phyloP scores from a whole-genome alignment of 2,329 filamentous ascomycete species.

The Fusarium agapanthi region DNA sequence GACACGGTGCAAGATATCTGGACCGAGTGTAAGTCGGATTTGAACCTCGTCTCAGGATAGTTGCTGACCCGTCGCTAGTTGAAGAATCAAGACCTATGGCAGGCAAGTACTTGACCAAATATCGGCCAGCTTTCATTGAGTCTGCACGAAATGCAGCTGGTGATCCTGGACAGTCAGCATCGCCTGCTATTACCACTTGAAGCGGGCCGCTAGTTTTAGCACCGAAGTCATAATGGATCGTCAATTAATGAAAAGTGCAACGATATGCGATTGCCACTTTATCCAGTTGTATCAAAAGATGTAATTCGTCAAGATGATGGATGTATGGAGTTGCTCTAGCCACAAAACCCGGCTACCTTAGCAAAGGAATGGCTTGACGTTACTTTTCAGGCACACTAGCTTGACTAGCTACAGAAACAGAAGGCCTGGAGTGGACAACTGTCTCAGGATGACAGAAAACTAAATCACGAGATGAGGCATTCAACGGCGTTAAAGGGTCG shows the following conservation, averaged over 20 bases:
- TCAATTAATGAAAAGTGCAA: neutral
- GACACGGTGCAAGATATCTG: conserved; percentile 74
- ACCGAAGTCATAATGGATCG: neutral
- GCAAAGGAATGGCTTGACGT: neutral
- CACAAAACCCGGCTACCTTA: neutral
- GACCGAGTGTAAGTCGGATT: conserved; percentile 65
- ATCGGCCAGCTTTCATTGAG: conserved; percentile 62
- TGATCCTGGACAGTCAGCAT: conserved; percentile 31
- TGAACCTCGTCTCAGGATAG: neutral
- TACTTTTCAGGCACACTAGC: neutral
- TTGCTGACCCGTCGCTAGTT: conserved; percentile 50
- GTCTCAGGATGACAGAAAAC: neutral
- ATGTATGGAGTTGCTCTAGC: conserved; percentile 4
- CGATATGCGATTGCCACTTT: neutral
- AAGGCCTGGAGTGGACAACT: neutral
- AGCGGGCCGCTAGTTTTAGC: neutral
- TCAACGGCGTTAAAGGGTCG: conserved; percentile 25
- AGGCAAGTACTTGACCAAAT: conserved; percentile 69
- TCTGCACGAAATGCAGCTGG: conserved; percentile 40
- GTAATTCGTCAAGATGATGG: conserved; percentile 2
- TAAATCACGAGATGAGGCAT: conserved; percentile 17
- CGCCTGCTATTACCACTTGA: conserved; percentile 47
- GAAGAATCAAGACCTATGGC: conserved; percentile 71
- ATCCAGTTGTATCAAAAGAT: conserved; percentile 21
- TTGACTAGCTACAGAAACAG: conserved; percentile 5